phyloP scores from a whole-genome alignment of 2,329 filamentous ascomycete genomes.

The Fusarium tuaranense region DNA sequence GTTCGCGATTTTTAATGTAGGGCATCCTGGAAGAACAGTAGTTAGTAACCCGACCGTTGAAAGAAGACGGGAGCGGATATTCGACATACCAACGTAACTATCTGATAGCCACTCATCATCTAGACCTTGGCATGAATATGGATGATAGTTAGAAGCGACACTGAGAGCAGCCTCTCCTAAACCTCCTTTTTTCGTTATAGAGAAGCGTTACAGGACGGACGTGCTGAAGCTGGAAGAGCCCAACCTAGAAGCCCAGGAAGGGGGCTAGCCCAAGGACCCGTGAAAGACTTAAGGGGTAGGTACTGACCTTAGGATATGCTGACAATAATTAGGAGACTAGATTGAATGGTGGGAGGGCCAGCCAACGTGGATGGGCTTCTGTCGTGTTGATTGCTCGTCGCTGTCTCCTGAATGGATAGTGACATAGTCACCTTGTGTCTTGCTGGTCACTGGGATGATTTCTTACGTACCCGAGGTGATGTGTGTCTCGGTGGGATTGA shows the following conservation, averaged over 20 bases:
- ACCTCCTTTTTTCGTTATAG: neutral
- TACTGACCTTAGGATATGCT: neutral
- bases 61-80: neutral
- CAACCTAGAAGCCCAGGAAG: neutral
- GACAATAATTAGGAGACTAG: accelerated
- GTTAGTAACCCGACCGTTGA: neutral
- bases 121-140: neutral
- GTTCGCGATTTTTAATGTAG: accelerated
- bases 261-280: neutral
- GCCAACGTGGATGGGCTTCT: neutral
- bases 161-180: neutral
- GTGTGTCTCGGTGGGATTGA: neutral
- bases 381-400: neutral
- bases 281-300: neutral
- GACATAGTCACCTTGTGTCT: neutral
- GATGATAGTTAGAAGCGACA: neutral
- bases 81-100: neutral
- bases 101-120: neutral
- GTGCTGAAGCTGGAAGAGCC: neutral
- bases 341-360: neutral
- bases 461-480: neutral
- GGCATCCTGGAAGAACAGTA: neutral
- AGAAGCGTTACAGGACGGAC: too few species aligned
- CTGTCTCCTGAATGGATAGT: neutral
- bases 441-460: neutral